Conservation (phyloP, 2,329 filamentous ascomycete species). For the Talaromyces pinophilus region DNA sequence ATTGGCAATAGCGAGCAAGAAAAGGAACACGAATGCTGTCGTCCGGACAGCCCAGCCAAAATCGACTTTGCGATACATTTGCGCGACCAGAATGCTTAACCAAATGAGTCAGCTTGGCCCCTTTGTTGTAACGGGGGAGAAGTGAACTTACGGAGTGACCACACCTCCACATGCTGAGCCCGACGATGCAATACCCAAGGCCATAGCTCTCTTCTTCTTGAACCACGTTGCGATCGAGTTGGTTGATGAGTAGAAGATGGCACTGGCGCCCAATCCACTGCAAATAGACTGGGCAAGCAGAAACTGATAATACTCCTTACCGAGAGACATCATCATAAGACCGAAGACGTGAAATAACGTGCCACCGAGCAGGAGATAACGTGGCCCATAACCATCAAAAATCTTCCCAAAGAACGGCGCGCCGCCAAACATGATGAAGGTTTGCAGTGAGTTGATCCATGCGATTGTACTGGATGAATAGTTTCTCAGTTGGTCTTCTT, state of each 20-base stretch:
- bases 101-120: not conserved
- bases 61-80: slow-evolving; percentile 56
- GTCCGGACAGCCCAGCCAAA: slow-evolving; percentile 61
- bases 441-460: slow-evolving; percentile 56
- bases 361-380: slow-evolving; percentile 47
- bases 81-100: slow-evolving; percentile 55
- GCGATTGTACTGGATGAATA: slow-evolving; percentile 51
- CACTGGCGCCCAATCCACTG: slow-evolving; percentile 55
- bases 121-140: not conserved
- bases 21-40: slow-evolving; percentile 62
- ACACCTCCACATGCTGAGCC: slow-evolving; percentile 57
- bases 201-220: slow-evolving; percentile 4
- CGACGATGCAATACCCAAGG: slow-evolving; percentile 24
- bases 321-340: slow-evolving; percentile 56
- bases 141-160: slow-evolving; percentile 47
- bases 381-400: slow-evolving; percentile 55
- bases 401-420: slow-evolving; percentile 57
- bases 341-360: slow-evolving; percentile 52
- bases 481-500: slow-evolving; percentile 41
- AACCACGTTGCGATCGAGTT: slow-evolving; percentile 55
- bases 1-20: slow-evolving; percentile 55
- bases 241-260: slow-evolving; percentile 50
- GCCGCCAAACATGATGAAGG: slow-evolving; percentile 54
- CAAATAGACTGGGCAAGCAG: slow-evolving; percentile 55
- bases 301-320: slow-evolving; percentile 54